Percentiles rank a stretch among this genome's conserved stretches.
phyloP scores from a whole-genome alignment of 2,329 filamentous ascomycete species.

The Verticillium zaregamsianum region DNA sequence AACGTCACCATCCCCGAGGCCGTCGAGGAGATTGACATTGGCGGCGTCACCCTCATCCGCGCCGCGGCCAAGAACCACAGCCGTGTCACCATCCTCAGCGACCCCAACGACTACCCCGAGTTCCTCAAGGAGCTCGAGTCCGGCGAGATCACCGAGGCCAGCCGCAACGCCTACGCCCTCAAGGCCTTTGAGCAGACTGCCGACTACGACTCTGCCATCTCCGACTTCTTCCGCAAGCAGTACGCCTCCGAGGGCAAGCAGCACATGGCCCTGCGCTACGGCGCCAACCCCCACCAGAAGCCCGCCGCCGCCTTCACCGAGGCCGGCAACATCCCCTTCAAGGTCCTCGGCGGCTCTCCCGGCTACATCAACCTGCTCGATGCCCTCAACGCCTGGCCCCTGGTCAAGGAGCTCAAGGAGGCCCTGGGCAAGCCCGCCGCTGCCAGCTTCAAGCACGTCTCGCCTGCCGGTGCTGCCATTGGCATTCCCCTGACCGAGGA shows the following conservation, averaged over 20 bases:
- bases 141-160: slow-evolving; percentile 80
- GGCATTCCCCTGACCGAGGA: slow-evolving; percentile 80
- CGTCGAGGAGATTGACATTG: slow-evolving; percentile 98
- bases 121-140: slow-evolving; percentile 88
- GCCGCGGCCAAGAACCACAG: slow-evolving; percentile 98
- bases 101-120: slow-evolving; percentile 88
- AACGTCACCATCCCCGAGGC: slow-evolving; percentile 96
- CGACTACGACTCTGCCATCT: slow-evolving; percentile 92
- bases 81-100: slow-evolving; percentile 91
- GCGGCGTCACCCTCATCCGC: slow-evolving; percentile 91
- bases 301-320: slow-evolving; percentile 80
- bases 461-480: slow-evolving; percentile 91
- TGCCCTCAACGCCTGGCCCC: slow-evolving; percentile 91
- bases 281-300: slow-evolving; percentile 97
- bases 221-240: slow-evolving; percentile 95
- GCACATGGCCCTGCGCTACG: slow-evolving; percentile 84
- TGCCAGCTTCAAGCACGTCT: slow-evolving; percentile 98
- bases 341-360: slow-evolving; percentile 81
- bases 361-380: slow-evolving; percentile 98
- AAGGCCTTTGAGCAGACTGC: slow-evolving; percentile 99
- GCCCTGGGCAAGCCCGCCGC: slow-evolving; percentile 86
- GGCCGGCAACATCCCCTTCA: slow-evolving; percentile 81
- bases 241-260: slow-evolving; percentile 84
- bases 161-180: slow-evolving; percentile 83
- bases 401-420: slow-evolving; percentile 93